Evolutionary conservation across 2,329 filamentous ascomycete species (phyloP), one percentile per base, ranked within the genome.

Genomic region (Stachybotrys chlorohalonatus): DNA sequence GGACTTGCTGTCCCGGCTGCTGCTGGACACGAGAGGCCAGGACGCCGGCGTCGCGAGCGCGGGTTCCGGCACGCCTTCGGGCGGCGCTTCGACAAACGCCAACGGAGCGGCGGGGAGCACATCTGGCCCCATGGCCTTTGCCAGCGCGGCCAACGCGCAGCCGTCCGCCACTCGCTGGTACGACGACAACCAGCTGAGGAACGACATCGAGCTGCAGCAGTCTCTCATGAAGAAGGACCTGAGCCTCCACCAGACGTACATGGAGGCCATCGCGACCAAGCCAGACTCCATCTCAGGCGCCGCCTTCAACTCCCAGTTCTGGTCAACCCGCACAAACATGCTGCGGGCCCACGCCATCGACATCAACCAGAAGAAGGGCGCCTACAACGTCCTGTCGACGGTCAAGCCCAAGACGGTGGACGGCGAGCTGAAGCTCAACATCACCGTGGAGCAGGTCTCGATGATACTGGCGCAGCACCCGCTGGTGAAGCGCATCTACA

Each of bases 391-490:
- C 7, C 77, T 99, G 16, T 92, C 94, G 0, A 88, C 89, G 16
- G 85, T 97, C 62, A 96, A 95, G 67, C 87, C 89, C 7, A 65
- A 68, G 6, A 71, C 70, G 2, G 68, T 71, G 16, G 70, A 73
- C 45, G 70, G 70, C 31, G 83, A 85, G 53, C 83, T 87, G 6
- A 90, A 87, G 69, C 77, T 96, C 62, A 92, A 89, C 64, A 86
- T 99, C 59, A 94, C 85, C 60, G 86, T 90, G 57, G 92, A 96
- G 70, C 92, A 97, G 70, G 90, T 97, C 52, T 87, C 92, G 65
- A 83, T 95, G 66, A 94, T 99, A 53, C 92, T 99, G 70, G 85
- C 82, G 57, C 94, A 97, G 68, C 93, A 99, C 69, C 91, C 94
- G 2, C 77, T 99, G 1, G 87, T 99, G 56, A 89, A 90, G 67